Evolutionary conservation across 345 rosid genomes (phyloP), one percentile per base, ranked within the genome.

Genomic region (Sisymbrium altissimum): DNA sequence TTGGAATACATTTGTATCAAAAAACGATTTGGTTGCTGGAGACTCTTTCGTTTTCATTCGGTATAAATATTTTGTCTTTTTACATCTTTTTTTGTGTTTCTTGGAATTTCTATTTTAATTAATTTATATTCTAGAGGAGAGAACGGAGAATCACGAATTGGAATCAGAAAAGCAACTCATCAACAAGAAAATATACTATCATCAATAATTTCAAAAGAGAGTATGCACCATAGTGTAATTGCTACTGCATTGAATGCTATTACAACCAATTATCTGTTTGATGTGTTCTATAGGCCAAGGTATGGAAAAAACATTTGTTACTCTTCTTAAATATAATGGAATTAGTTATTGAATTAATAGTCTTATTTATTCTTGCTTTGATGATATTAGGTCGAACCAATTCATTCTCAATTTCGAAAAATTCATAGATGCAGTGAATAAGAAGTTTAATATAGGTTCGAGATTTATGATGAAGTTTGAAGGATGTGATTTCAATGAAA

Each of bases 351-450:
- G n/a, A n/a, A n/a, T n/a, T n/a, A n/a, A n/a, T n/a, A n/a, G n/a
- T n/a, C n/a, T 14, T 29, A 0, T 29, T 30, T n/a, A 5, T 7
- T 7, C 2, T 13, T 14, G 6, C 6, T 14, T 23, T 50, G 8
- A 21, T 46, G 1, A 52, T 23, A 52, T 3, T 0, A 54, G 60
- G 6, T 7, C 38, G 45, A 87, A 88, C 68, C 86, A 89, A 82
- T 89, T 87, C 50, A 77, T 89, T 36, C 78, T 87, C 40, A 86
- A 85, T 6, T 79, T 76, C 17, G 82, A 87, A 39, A 86, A 79
- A 63, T 85, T 79, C 61, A 55, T 59, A 81, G 88, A 87, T 19
- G 83, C 87, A 8, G 33, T 84, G 17, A 84, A 87, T 72, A 81
- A 66, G 45, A 83, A 80, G 39, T 86, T 79, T 45, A 56, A 78